These are phyloP conservation scores for Aschersonia sp. DNA, from an alignment of 2,329 filamentous ascomycete species.

Conservation along the genomic window DNA sequence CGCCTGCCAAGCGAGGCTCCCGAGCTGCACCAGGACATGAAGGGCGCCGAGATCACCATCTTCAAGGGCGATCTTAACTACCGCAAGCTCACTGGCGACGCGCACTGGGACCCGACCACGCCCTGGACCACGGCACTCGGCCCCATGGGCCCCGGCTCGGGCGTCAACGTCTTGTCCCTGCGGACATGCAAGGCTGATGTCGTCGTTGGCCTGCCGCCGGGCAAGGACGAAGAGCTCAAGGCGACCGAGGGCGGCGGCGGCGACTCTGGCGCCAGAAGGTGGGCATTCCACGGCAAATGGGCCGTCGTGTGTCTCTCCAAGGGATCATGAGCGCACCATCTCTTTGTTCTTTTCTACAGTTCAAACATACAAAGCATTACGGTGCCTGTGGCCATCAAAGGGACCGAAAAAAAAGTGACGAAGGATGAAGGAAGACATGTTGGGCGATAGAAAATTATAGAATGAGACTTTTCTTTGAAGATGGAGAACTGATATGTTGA, in stretches of 20 bases:
- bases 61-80: slow-evolving; percentile 99
- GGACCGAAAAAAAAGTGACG: background rate
- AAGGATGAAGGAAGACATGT: background rate
- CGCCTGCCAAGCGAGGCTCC: slow-evolving; percentile 56
- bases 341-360: too few relatives aligned
- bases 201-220: slow-evolving; percentile 71
- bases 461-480: too few relatives aligned
- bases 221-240: slow-evolving; percentile 69
- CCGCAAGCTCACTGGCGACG: slow-evolving; percentile 79
- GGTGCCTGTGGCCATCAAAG: background rate
- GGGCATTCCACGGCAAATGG: slow-evolving; percentile 96
- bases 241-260: slow-evolving; percentile 54
- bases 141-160: slow-evolving; percentile 66
- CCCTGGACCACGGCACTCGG: slow-evolving; percentile 76
- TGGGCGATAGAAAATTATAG: slow-evolving; percentile 3
- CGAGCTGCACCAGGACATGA: slow-evolving; percentile 60
- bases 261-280: slow-evolving; percentile 57
- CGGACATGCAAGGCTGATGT: slow-evolving; percentile 95
- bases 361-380: background rate
- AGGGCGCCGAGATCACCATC: slow-evolving; percentile 72
- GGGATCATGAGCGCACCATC: slow-evolving; percentile 11
- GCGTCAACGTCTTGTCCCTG: slow-evolving; percentile 71
- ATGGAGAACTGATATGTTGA: too few relatives aligned
- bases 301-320: slow-evolving; percentile 56
- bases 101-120: slow-evolving; percentile 69